Base-by-base conservation (phyloP, 352 stramenopile genomes). In the Thalassiosira exigua region DNA sequence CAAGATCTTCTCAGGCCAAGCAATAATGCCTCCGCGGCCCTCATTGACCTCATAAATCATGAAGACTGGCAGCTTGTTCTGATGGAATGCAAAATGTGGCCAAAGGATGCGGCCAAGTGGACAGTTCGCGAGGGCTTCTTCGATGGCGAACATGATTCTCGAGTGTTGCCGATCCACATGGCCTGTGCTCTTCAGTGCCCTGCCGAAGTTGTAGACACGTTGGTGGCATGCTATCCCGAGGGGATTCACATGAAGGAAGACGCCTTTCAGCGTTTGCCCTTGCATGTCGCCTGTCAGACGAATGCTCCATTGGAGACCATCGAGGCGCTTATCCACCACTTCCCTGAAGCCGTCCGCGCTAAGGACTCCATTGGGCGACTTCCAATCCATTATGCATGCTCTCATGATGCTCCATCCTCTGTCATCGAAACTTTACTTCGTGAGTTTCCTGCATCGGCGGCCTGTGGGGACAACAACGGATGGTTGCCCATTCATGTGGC, bases 321-420 rank as follows among this genome's bases (percentile, higher is more conserved):
- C 12, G 52, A 73, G 33, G 33, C 30, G 44, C 44, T 80, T 0
- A 44, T 80, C 24, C 30, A 29, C 46, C 51, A 72, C 39, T 78
- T 59, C 30, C 69, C 69, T n/a, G 57, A 78, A n/a, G 69, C 29
- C 22, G 27, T 41, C n/a, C 27, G 58, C 19, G 48, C 42, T 27
- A 62, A 78, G 54, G 69, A 78, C 61, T 59, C 48, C 0, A 62
- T 78, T 22, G 69, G 69, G 12, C 33, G 69, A 32, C 52, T 78
- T 44, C 69, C 69, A 4, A 72, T 78, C 39, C 69, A 78, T 66
- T 78, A 78, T 42, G 58, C 58, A n/a, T 72, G 58, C 46, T 50
- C 58, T 30, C 58, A 78, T 21, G 59, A 72, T 41, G 59, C 46
- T 14, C 41, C 41, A 3, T 50, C 30, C 4, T 19, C 58, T 27